phyloP scores from a whole-genome alignment of 2,329 filamentous ascomycete genomes.

The Talaromyces sp. region DNA sequence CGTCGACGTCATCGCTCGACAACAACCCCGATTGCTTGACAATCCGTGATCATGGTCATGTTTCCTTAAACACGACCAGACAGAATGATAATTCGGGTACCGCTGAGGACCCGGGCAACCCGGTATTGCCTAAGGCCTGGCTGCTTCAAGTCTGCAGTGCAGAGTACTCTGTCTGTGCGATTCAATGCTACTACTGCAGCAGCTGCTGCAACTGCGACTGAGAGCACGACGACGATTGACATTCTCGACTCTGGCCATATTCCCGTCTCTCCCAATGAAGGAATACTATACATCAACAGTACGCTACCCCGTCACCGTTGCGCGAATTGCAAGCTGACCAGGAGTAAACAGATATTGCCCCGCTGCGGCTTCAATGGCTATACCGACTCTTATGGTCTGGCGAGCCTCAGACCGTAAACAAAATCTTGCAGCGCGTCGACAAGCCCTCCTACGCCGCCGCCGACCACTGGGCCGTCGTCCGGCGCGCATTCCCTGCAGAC shows the following conservation, averaged over 20 bases:
- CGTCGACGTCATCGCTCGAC: neutral
- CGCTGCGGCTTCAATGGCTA: slow-evolving; percentile 65
- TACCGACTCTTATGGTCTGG: slow-evolving; percentile 48
- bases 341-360: slow-evolving; percentile 66
- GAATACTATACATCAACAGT: slow-evolving; percentile 88
- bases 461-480: slow-evolving; percentile 52
- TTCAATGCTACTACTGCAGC: neutral
- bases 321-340: neutral
- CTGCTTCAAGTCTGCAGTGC: neutral
- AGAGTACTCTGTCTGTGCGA: neutral
- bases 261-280: slow-evolving; percentile 66
- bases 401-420: slow-evolving; percentile 41
- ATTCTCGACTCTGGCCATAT: slow-evolving; percentile 62
- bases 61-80: neutral
- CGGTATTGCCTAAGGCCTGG: neutral
- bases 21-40: neutral
- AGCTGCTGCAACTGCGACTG: neutral
- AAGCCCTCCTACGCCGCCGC: slow-evolving; percentile 48
- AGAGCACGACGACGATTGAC: neutral
- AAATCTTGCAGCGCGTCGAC: slow-evolving; percentile 49
- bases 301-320: slow-evolving; percentile 23
- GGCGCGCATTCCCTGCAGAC: slow-evolving; percentile 58
- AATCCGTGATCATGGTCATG: neutral
- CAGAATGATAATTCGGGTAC: neutral
- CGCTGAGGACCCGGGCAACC: neutral